Evolutionary conservation across 192 early-diverging fungal species (phyloP).

Genomic region (Allomyces javanicus): DNA sequence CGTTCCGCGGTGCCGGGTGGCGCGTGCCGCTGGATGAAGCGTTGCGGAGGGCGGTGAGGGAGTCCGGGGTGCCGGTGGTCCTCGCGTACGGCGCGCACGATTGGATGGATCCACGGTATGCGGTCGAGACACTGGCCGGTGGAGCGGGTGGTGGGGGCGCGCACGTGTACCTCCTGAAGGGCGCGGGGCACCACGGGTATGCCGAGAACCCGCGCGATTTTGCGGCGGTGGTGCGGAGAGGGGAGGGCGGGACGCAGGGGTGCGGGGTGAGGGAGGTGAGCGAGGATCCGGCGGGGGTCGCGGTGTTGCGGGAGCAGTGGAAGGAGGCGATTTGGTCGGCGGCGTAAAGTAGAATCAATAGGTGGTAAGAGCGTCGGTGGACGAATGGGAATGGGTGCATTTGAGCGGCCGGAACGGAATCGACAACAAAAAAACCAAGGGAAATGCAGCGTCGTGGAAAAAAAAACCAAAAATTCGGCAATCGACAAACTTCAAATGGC

Average conservation of each 20-base stretch:
- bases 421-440: no score
- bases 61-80: background rate
- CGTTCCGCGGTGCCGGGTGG: background rate
- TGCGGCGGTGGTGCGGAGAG: background rate
- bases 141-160: background rate
- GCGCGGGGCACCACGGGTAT: background rate
- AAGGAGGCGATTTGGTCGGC: no score
- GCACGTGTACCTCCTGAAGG: background rate
- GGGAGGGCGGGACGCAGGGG: no score
- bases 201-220: background rate
- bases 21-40: background rate
- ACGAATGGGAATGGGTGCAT: no score
- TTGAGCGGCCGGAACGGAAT: no score
- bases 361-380: no score
- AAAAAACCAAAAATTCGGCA: no score
- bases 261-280: no score
- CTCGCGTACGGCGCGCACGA: background rate
- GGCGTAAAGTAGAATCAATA: no score
- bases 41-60: background rate
- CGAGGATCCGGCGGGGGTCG: no score
- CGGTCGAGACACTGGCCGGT: background rate
- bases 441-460: no score
- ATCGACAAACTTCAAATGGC: background rate
- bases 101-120: background rate
- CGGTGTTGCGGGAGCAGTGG: no score